These are phyloP conservation scores for Candida alai DNA, from an alignment of 805 yeast genomes.

Conservation along the genomic window DNA sequence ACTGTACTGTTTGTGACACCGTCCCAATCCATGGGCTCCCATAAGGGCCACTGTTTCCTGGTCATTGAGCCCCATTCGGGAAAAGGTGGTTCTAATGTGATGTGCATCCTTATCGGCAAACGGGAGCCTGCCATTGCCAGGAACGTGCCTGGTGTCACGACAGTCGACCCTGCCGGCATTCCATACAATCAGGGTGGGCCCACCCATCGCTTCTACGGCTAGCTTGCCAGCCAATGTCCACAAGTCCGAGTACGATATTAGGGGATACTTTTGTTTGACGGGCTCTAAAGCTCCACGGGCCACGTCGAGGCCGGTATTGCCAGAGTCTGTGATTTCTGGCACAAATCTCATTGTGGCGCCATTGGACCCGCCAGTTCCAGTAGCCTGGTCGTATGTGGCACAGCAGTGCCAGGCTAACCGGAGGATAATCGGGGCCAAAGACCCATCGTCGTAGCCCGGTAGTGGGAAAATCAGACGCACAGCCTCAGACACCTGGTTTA, in stretches of 20 bases:
- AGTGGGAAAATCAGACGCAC: slow-evolving; percentile 28
- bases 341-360: slow-evolving; percentile 48
- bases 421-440: slow-evolving; percentile 74
- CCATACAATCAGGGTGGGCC: slow-evolving; percentile 55
- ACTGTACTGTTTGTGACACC: slow-evolving; percentile 66
- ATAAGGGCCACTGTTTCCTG: slow-evolving; percentile 69
- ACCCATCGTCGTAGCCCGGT: slow-evolving; percentile 56
- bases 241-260: slow-evolving; percentile 62
- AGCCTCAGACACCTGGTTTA: slow-evolving; percentile 16
- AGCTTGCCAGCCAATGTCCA: slow-evolving; percentile 71
- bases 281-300: slow-evolving; percentile 58
- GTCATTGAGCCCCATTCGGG: slow-evolving; percentile 57
- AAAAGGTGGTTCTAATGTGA: slow-evolving; percentile 44
- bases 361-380: slow-evolving; percentile 57
- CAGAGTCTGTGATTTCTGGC: slow-evolving; percentile 53
- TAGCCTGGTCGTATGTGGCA: slow-evolving; percentile 70
- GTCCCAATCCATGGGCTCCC: slow-evolving; percentile 74
- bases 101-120: slow-evolving; percentile 43
- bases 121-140: slow-evolving; percentile 50
- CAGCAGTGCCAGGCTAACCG: slow-evolving; percentile 85
- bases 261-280: slow-evolving; percentile 52
- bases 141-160: slow-evolving; percentile 25
- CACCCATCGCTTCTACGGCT: slow-evolving; percentile 60
- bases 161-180: slow-evolving; percentile 47
- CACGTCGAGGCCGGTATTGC: slow-evolving; percentile 46